Conservation (phyloP, 2,329 filamentous ascomycete genomes). For the Sclerotinia nivalis region DNA sequence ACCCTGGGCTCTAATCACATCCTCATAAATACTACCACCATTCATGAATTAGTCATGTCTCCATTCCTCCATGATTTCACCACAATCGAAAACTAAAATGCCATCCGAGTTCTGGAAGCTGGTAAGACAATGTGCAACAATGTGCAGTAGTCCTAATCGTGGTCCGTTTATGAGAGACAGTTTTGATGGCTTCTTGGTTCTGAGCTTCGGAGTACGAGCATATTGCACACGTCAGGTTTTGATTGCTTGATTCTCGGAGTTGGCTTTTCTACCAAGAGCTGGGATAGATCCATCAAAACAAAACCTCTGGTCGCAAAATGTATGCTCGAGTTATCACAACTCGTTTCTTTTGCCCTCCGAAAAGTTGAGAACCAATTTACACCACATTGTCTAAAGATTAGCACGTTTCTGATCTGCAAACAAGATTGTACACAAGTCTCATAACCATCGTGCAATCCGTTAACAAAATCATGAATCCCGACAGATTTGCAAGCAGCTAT, state of each 20-base stretch:
- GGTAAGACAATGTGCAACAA: constrained; percentile 57
- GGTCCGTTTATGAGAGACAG: constrained; percentile 52
- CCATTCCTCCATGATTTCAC: constrained; percentile 54
- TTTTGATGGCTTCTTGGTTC: constrained; percentile 64
- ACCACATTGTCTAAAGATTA: constrained; percentile 51
- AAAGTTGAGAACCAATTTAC: constrained; percentile 72
- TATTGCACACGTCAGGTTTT: background rate
- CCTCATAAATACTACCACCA: constrained; percentile 50
- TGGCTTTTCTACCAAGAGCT: constrained; percentile 64
- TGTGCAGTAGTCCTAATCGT: no score
- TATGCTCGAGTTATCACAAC: constrained; percentile 77
- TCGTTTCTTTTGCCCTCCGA: constrained; percentile 77
- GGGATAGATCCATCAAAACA: constrained; percentile 86
- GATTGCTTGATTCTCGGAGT: background rate
- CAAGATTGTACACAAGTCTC: constrained; percentile 62
- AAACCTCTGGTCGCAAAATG: constrained; percentile 67
- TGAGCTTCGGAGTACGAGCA: constrained; percentile 56
- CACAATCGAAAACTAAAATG: constrained; percentile 58
- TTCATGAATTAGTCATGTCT: constrained; percentile 56
- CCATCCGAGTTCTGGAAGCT: constrained; percentile 58
- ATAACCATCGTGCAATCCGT: constrained; percentile 63
- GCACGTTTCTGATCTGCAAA: background rate
- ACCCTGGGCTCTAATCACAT: constrained; percentile 34
- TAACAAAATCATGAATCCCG: constrained; percentile 69
- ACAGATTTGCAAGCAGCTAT: constrained; percentile 66